Base-by-base conservation (phyloP, 208 protist species). In the Wallacemonas sp. region DNA sequence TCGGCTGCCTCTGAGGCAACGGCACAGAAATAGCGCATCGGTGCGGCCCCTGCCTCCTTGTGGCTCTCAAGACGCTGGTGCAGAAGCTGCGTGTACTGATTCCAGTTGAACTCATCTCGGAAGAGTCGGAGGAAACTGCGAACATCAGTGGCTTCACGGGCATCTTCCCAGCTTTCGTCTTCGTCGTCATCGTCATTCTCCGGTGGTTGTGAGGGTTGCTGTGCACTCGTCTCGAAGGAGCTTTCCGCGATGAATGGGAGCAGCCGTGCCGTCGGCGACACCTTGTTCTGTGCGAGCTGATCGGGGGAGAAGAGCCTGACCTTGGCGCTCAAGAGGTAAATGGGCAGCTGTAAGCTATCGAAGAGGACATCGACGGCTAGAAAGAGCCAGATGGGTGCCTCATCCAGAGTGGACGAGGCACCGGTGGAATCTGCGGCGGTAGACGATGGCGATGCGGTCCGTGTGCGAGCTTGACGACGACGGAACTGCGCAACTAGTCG, bases 91-190 rank as follows among this genome's bases (percentile, higher is more conserved):
- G 91, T 70, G 64, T 95, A 90, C 22, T 63, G 59, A 53, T 95
- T 95, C 86, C 89, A 95, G 48, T 89, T 79, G 10, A 15, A 44
- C 24, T 63, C 61, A 44, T 83, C 76, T 36, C 89, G 75, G 61
- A 95, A 89, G 19, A 95, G 75, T 34, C 89, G 84, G 50, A 95
- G 91, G 50, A 95, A 95, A 48, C 65, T 79, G 54, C 41, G 71
- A 8, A 55, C 68, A 24, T 69, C 72, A 27, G n/a, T 64, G 26
- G 37, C 34, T 22, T 50, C 57, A 41, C 32, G 48, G 46, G 17
- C 52, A 13, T 67, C 71, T 26, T 73, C 76, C 4, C 59, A 52
- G 27, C 68, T 65, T 42, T 76, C 68, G 15, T 70, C 78, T 0
- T 73, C 65, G 19, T 67, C 67, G 4, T 42, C 39, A 3, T 68